Conservation (phyloP, 768 basidiomycete genomes). For the Omphalotus guepiniiformis region DNA sequence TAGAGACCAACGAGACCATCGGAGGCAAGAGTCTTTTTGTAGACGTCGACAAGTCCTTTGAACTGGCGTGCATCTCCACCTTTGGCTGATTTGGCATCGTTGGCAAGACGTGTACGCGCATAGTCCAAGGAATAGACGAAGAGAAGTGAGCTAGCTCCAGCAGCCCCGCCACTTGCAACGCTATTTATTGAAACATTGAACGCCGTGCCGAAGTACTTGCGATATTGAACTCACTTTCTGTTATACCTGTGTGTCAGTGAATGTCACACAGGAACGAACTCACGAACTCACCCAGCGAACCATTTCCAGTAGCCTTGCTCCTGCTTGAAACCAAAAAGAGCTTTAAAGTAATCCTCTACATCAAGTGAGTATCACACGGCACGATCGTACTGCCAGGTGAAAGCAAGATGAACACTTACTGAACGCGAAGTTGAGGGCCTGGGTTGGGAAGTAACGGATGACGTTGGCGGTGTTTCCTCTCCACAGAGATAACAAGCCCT, state of each 20-base stretch:
- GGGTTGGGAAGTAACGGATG: slow-evolving; percentile 99
- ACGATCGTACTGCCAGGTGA: not conserved
- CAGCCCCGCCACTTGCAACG: slow-evolving; percentile 97
- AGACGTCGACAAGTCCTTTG: slow-evolving; percentile 97
- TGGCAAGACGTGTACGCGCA: slow-evolving; percentile 98
- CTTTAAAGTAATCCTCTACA: slow-evolving; percentile 99
- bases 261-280: too few species aligned
- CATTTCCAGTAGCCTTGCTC: slow-evolving; percentile 95
- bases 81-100: slow-evolving; percentile 96
- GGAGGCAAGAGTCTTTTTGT: slow-evolving; percentile 94
- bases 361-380: slow-evolving; percentile 11
- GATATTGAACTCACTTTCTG: too few species aligned
- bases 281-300: too few species aligned
- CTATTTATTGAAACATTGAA: too few species aligned
- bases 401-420: too few species aligned
- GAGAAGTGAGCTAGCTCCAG: slow-evolving; percentile 96
- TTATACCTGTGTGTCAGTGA: too few species aligned
- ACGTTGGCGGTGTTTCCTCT: slow-evolving; percentile 99
- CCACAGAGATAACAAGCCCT: slow-evolving; percentile 96
- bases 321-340: slow-evolving; percentile 98
- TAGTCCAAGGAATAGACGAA: slow-evolving; percentile 99
- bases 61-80: slow-evolving; percentile 91
- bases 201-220: too few species aligned
- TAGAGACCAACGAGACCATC: slow-evolving; percentile 99
- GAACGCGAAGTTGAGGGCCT: slow-evolving; percentile 98